A percentile compares a stretch with the other conserved stretches of the same genome.
Conservation (phyloP, 164 flowering plant genomes). For the Liriodendron chinense region DNA sequence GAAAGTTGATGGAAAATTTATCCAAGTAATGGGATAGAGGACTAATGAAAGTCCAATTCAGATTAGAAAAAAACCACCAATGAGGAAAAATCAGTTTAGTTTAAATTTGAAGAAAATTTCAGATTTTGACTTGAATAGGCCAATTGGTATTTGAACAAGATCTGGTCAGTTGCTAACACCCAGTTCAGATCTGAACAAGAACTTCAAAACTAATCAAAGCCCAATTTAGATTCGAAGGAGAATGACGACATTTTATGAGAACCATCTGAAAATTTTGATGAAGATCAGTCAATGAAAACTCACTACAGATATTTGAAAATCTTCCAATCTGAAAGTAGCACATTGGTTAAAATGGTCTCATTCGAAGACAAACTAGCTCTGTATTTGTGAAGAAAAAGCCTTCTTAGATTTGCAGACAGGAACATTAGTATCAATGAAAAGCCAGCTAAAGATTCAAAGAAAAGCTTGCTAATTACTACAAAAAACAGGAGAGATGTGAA, state of each 20-base stretch:
- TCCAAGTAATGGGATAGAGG: neutral
- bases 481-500: too few relatives aligned
- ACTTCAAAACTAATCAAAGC: neutral
- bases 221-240: neutral
- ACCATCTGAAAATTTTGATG: neutral
- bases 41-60: neutral
- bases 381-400: too few relatives aligned
- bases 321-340: too few relatives aligned
- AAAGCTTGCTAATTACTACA: too few relatives aligned
- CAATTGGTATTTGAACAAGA: neutral
- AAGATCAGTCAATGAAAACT: slow-evolving; percentile 2
- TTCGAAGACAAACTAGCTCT: too few relatives aligned
- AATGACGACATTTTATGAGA: neutral
- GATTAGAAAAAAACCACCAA: neutral
- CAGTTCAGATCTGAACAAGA: slow-evolving; percentile 7
- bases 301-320: neutral
- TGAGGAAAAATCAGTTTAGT: neutral
- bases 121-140: neutral
- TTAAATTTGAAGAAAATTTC: neutral
- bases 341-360: too few relatives aligned
- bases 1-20: neutral
- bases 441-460: too few relatives aligned
- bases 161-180: neutral
- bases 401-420: too few relatives aligned
- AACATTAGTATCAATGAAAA: too few relatives aligned